A percentile compares a stretch with the other conserved stretches of the same genome.
Evolutionary conservation across 1,284 basidiomycete species (phyloP).

Genomic region (Entoloma clypeatum): DNA sequence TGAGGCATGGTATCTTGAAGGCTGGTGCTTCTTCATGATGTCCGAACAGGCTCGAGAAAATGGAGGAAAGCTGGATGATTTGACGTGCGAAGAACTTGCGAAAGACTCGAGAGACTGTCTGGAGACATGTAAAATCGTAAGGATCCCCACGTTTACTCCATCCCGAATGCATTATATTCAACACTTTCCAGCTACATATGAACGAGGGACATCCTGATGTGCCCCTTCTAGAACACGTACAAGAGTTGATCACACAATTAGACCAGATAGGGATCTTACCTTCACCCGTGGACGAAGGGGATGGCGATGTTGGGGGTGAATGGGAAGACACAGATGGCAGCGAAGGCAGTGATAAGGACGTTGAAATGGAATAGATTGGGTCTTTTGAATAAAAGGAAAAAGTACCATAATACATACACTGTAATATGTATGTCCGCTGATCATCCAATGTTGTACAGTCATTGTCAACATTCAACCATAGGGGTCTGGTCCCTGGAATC

Average conservation of each 20-base stretch:
- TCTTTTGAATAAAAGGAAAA: slow-evolving; percentile 6
- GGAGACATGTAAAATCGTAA: slow-evolving; percentile 76
- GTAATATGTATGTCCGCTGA: too few species aligned
- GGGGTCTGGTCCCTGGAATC: too few species aligned
- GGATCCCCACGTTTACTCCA: slow-evolving; percentile 24
- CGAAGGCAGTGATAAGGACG: slow-evolving; percentile 53
- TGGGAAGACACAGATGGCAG: slow-evolving; percentile 56
- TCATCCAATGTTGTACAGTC: too few species aligned
- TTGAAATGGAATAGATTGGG: slow-evolving; percentile 51
- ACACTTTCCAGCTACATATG: slow-evolving; percentile 55
- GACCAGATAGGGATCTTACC: slow-evolving; percentile 67
- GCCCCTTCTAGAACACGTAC: slow-evolving; percentile 75
- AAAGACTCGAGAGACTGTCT: slow-evolving; percentile 79
- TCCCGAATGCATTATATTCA: slow-evolving; percentile 10
- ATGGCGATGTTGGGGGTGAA: slow-evolving; percentile 49
- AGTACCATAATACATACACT: slow-evolving; percentile 3
- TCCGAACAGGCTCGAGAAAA: slow-evolving; percentile 60
- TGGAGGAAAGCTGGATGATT: slow-evolving; percentile 52
- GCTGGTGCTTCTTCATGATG: slow-evolving; percentile 88
- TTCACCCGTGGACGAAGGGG: slow-evolving; percentile 54
- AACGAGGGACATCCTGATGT: slow-evolving; percentile 73
- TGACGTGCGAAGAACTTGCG: slow-evolving; percentile 77
- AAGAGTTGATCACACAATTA: slow-evolving; percentile 70
- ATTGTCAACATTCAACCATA: too few species aligned
- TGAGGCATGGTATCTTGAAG: slow-evolving; percentile 94